Conservation (phyloP, 768 basidiomycete species). For the Leccinum obscurum region DNA sequence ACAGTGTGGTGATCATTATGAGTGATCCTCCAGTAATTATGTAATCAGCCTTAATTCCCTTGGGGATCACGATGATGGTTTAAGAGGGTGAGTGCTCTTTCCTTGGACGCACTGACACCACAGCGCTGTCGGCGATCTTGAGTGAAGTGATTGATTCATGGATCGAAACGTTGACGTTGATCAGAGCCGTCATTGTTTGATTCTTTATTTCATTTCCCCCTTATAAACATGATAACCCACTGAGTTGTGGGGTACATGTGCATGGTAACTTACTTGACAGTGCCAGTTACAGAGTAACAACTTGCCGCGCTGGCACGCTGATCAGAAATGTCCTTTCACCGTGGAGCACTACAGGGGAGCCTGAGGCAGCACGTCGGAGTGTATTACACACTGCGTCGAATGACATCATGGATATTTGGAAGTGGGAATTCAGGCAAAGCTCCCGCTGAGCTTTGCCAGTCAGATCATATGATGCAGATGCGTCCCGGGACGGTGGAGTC, state of each 20-base stretch:
- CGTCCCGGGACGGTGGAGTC: not conserved
- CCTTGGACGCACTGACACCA: too few species aligned
- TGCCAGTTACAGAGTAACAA: not conserved
- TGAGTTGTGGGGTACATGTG: not conserved
- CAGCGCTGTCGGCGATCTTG: too few species aligned
- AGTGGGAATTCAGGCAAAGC: not conserved
- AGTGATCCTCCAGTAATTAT: too few species aligned
- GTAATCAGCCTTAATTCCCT: too few species aligned
- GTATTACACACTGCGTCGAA: too few species aligned
- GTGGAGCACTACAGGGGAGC: not conserved
- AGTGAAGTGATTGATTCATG: too few species aligned
- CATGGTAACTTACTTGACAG: not conserved
- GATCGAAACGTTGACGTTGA: too few species aligned
- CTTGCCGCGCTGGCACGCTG: too few species aligned
- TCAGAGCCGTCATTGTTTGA: not conserved
- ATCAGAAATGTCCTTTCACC: not conserved
- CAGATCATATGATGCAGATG: not conserved
- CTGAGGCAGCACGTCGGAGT: too few species aligned
- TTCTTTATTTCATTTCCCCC: not conserved
- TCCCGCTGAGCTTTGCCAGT: not conserved
- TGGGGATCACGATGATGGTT: not conserved
- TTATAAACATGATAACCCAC: not conserved
- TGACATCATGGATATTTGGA: not conserved
- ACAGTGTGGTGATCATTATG: too few species aligned
- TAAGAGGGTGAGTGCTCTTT: too few species aligned